Evolutionary conservation across 345 rosid genomes (phyloP).

Genomic region (Murraya koenigii): DNA sequence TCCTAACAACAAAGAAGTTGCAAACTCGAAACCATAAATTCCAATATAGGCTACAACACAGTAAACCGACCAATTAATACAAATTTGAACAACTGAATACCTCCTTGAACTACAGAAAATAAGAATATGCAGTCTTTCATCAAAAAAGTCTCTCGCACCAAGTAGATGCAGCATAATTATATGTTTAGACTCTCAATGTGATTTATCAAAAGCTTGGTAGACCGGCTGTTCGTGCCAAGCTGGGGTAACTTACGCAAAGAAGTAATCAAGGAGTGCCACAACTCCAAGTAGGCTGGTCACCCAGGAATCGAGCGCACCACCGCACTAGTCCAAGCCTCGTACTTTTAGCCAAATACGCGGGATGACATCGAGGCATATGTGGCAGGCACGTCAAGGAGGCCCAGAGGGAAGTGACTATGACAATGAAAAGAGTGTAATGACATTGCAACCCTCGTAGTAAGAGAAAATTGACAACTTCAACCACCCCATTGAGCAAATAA

Average conservation of each 20-base stretch:
- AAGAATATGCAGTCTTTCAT: conserved; percentile 63
- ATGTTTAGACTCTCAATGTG: background rate
- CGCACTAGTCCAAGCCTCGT: too few species aligned
- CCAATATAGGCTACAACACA: background rate
- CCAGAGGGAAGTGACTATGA: background rate
- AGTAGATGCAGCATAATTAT: background rate
- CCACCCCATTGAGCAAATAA: background rate
- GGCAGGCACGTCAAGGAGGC: background rate
- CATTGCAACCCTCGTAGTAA: background rate
- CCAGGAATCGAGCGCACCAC: too few species aligned
- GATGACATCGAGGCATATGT: too few species aligned
- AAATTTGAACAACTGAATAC: background rate
- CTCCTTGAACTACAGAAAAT: conserved; percentile 71
- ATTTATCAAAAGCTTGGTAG: background rate
- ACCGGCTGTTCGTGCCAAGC: too few species aligned
- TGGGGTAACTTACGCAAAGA: too few species aligned
- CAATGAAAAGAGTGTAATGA: background rate
- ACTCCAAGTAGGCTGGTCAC: too few species aligned
- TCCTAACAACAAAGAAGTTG: background rate
- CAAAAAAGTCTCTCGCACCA: conserved; percentile 29
- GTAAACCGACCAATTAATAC: background rate
- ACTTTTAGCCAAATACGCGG: too few species aligned
- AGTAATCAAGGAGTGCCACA: too few species aligned
- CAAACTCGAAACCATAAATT: background rate
- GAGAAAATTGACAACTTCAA: background rate